A percentile compares a stretch with the other conserved stretches of the same genome.
Evolutionary conservation across 306 rosid species (phyloP).

Genomic region (Fagus sylvatica): DNA sequence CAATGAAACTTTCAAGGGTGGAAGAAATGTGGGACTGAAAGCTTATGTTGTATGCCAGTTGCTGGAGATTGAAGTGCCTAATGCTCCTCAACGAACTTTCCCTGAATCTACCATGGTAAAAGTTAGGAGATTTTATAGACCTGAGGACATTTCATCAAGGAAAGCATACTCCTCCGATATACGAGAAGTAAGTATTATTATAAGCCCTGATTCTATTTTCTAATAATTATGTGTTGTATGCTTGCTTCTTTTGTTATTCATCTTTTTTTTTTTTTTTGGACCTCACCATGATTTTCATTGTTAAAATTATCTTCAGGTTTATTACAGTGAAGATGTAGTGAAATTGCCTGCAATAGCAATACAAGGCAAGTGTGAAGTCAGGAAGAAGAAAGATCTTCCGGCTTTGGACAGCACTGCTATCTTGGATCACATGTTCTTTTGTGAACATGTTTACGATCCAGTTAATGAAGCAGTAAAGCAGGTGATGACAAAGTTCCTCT

Average conservation of each 20-base stretch:
- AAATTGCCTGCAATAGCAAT: conserved; percentile 22
- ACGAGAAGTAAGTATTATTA: conserved; percentile 37
- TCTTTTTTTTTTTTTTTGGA: no score
- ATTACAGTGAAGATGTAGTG: conserved; percentile 47
- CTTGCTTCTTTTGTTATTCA: no score
- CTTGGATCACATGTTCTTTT: conserved; percentile 50
- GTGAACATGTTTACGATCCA: conserved; percentile 53
- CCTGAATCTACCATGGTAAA: conserved; percentile 54
- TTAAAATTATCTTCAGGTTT: conserved; percentile 29
- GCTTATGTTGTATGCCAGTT: conserved; percentile 81
- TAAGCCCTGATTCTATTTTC: background rate
- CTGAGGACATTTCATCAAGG: conserved; percentile 78
- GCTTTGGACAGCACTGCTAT: conserved; percentile 26
- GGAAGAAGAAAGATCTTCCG: conserved; percentile 45
- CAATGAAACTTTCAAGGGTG: conserved; percentile 58
- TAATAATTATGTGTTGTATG: background rate
- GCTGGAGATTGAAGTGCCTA: conserved; percentile 51
- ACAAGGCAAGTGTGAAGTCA: conserved; percentile 55
- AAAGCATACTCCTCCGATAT: conserved; percentile 60
- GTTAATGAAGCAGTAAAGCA: conserved; percentile 46
- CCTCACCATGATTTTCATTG: no score
- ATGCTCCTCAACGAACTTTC: conserved; percentile 47
- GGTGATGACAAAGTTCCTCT: conserved; percentile 10
- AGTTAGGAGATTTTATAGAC: conserved; percentile 83
- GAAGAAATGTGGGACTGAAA: conserved; percentile 86